A percentile compares a stretch with the other conserved stretches of the same genome.
Evolutionary conservation across 495 filamentous ascomycete species (phyloP).

Genomic region (Xylaria scruposa): DNA sequence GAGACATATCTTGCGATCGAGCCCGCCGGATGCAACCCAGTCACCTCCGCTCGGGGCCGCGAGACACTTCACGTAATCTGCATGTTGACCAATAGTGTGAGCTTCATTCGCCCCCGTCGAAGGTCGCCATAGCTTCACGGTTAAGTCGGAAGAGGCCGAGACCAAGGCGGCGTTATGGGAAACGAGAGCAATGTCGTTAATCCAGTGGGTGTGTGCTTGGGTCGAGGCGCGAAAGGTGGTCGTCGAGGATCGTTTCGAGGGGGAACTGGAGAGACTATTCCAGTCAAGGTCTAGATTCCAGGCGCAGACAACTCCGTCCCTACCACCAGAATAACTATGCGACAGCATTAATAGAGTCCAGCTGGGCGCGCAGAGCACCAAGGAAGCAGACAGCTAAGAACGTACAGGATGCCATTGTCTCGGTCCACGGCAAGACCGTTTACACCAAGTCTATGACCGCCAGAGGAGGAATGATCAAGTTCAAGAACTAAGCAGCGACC

Average conservation of each 20-base stretch:
- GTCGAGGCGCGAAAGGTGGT: slow-evolving; percentile 87
- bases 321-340: slow-evolving; percentile 88
- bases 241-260: slow-evolving; percentile 46
- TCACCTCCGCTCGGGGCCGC: slow-evolving; percentile 76
- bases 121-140: slow-evolving; percentile 95
- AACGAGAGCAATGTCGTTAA: slow-evolving; percentile 93
- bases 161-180: slow-evolving; percentile 84
- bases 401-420: slow-evolving; percentile 86
- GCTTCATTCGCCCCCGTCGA: slow-evolving; percentile 72
- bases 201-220: slow-evolving; percentile 98
- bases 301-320: slow-evolving; percentile 94
- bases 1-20: slow-evolving; percentile 88
- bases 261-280: slow-evolving; percentile 39
- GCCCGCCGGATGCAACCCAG: slow-evolving; percentile 96
- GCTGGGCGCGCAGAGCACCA: background rate
- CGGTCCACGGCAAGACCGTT: slow-evolving; percentile 90
- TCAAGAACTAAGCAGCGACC: slow-evolving; percentile 74
- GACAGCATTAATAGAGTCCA: slow-evolving; percentile 22
- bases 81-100: slow-evolving; percentile 87
- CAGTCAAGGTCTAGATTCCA: slow-evolving; percentile 82
- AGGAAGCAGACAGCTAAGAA: slow-evolving; percentile 34
- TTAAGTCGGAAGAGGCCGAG: slow-evolving; percentile 93
- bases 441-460: slow-evolving; percentile 89
- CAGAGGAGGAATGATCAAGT: slow-evolving; percentile 83
- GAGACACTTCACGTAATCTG: slow-evolving; percentile 94